Evolutionary conservation across 2,329 filamentous ascomycete species (phyloP).

Genomic region (Aspergillus sp.): DNA sequence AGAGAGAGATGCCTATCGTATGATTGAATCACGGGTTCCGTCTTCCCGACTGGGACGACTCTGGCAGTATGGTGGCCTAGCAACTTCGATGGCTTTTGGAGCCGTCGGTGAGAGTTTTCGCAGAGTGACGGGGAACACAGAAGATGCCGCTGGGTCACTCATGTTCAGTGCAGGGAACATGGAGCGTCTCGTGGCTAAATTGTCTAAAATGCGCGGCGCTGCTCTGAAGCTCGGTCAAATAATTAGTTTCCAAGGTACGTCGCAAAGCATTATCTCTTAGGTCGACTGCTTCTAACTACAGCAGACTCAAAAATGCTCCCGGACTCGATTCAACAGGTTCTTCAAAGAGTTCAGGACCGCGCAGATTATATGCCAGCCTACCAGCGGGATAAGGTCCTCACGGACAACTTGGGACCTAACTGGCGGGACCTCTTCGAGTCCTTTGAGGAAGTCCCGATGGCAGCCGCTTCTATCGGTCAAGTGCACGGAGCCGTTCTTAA

Average conservation of each 20-base stretch:
- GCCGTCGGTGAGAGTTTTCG: slow-evolving; percentile 83
- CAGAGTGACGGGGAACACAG: slow-evolving; percentile 69
- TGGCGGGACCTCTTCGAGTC: slow-evolving; percentile 82
- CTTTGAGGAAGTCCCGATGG: slow-evolving; percentile 90
- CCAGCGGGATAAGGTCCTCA: slow-evolving; percentile 83
- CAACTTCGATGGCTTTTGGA: slow-evolving; percentile 92
- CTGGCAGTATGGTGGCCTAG: slow-evolving; percentile 93
- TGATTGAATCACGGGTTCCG: slow-evolving; percentile 87
- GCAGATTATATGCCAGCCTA: slow-evolving; percentile 98
- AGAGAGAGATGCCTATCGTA: slow-evolving; percentile 56
- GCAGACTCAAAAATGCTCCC: slow-evolving; percentile 89
- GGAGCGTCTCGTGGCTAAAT: slow-evolving; percentile 85
- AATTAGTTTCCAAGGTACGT: slow-evolving; percentile 82
- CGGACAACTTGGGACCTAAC: slow-evolving; percentile 72
- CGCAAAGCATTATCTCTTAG: neutral
- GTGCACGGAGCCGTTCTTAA: slow-evolving; percentile 83
- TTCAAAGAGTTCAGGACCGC: slow-evolving; percentile 92
- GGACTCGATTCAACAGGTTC: slow-evolving; percentile 77
- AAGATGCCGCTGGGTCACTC: slow-evolving; percentile 64
- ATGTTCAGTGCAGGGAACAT: slow-evolving; percentile 89
- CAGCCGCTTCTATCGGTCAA: slow-evolving; percentile 94
- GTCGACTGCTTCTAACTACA: neutral
- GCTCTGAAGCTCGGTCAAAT: slow-evolving; percentile 97
- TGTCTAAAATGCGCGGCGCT: slow-evolving; percentile 94
- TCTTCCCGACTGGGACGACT: slow-evolving; percentile 81